A percentile compares a stretch with the other conserved stretches of the same genome.
Conservation (phyloP, 2,329 filamentous ascomycete species). For the Fusarium subtropicale region DNA sequence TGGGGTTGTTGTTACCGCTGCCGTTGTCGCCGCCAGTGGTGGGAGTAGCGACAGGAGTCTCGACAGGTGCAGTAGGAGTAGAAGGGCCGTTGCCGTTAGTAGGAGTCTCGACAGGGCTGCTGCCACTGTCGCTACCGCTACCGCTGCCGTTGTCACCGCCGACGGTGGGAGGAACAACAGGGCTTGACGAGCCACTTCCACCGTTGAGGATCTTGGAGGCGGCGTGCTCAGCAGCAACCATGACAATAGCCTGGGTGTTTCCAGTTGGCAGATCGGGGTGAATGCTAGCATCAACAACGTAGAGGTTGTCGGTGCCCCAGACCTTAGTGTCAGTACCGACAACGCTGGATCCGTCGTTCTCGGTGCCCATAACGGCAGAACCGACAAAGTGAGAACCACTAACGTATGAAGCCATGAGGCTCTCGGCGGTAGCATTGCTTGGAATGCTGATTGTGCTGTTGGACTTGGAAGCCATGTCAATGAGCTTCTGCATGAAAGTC, state of each 20-base stretch:
- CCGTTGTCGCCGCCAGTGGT: background rate
- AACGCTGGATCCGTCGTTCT: slow-evolving; percentile 66
- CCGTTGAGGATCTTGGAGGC: slow-evolving; percentile 48
- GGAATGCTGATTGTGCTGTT: slow-evolving; percentile 67
- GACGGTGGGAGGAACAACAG: slow-evolving; percentile 12
- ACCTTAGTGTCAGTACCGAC: slow-evolving; percentile 73
- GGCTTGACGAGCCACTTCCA: slow-evolving; percentile 8
- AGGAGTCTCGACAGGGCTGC: background rate
- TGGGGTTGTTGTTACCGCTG: background rate
- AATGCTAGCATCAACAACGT: slow-evolving; percentile 75
- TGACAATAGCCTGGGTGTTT: slow-evolving; percentile 74
- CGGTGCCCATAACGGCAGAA: slow-evolving; percentile 70
- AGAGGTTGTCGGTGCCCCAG: slow-evolving; percentile 75
- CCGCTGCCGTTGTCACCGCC: background rate
- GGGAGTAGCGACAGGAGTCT: slow-evolving; percentile 2
- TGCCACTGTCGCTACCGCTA: background rate
- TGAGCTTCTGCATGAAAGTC: slow-evolving; percentile 67
- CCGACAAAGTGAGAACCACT: slow-evolving; percentile 66
- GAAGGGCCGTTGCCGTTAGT: background rate
- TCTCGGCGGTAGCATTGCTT: slow-evolving; percentile 56
- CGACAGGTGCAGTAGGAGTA: background rate
- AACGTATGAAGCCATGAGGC: slow-evolving; percentile 66
- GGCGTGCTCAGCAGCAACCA: slow-evolving; percentile 72
- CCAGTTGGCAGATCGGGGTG: slow-evolving; percentile 76
- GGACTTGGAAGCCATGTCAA: slow-evolving; percentile 72